phyloP scores from a whole-genome alignment of 306 rosid genomes.

The Gynostemma pentaphyllum region DNA sequence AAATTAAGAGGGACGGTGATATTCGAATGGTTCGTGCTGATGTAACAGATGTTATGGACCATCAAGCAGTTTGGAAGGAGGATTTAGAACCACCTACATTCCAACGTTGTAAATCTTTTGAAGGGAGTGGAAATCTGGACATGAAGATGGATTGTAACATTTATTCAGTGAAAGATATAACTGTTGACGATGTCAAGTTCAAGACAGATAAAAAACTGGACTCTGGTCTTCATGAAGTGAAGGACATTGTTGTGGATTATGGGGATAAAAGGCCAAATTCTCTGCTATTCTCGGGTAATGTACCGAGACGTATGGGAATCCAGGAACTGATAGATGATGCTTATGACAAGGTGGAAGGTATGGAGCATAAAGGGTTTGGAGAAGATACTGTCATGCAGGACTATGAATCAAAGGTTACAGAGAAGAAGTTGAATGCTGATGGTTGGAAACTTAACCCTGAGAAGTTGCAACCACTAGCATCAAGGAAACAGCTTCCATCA shows the following conservation, averaged over 20 bases:
- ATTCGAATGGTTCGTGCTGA: constrained; percentile 29
- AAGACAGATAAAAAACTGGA: constrained; percentile 41
- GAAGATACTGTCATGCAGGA: constrained; percentile 30
- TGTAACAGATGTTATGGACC: constrained; percentile 23
- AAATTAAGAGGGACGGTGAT: constrained; percentile 42
- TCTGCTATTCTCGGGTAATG: constrained; percentile 21
- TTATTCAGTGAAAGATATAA: constrained; percentile 73
- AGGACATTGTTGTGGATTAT: constrained; percentile 81
- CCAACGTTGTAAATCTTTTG: constrained; percentile 62
- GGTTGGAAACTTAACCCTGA: constrained; percentile 42
- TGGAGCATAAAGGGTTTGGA: constrained; percentile 33
- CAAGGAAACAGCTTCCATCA: constrained; percentile 42
- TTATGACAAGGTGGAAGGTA: constrained; percentile 23
- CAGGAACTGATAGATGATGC: constrained; percentile 44
- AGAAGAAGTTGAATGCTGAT: constrained; percentile 32
- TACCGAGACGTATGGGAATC: constrained; percentile 29
- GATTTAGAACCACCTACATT: constrained; percentile 54
- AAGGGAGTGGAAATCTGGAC: constrained; percentile 44
- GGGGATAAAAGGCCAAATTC: constrained; percentile 51
- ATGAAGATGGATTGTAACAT: constrained; percentile 30
- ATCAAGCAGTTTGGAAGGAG: constrained; percentile 56
- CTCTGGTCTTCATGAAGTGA: constrained; percentile 48
- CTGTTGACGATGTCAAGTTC: constrained; percentile 73
- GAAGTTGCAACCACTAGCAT: constrained; percentile 31
- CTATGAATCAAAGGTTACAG: constrained; percentile 34